These are phyloP conservation scores for Bidens hawaiensis DNA, from an alignment of 140 eudicot genomes.

Conservation along the genomic window DNA sequence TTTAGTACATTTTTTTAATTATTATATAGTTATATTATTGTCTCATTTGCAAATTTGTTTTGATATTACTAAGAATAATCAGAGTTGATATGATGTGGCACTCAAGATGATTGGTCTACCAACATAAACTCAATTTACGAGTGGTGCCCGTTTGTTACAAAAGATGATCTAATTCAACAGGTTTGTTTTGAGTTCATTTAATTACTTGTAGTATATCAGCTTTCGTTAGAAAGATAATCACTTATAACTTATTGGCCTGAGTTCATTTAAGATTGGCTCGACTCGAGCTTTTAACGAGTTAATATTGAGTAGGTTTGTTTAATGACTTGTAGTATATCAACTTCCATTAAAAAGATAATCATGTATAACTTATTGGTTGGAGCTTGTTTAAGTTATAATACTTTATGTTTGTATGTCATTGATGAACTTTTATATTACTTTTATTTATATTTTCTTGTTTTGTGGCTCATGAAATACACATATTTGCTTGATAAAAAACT, in stretches of 20 bases:
- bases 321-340: too few relatives aligned
- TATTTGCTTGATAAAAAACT: too few relatives aligned
- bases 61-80: conserved; percentile 72
- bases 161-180: conserved; percentile 73
- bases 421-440: too few relatives aligned
- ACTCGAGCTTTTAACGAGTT: too few relatives aligned
- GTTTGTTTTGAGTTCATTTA: conserved; percentile 40
- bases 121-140: conserved; percentile 79
- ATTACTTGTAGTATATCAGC: conserved; percentile 7
- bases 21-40: not conserved
- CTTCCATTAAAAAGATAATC: conserved; percentile 72
- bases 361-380: conserved; percentile 79
- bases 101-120: conserved; percentile 75
- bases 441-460: too few relatives aligned
- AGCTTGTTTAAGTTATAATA: too few relatives aligned
- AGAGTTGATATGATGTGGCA: conserved; percentile 63
- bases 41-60: conserved; percentile 69
- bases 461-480: too few relatives aligned
- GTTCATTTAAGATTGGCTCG: too few relatives aligned
- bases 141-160: conserved; percentile 81
- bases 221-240: conserved; percentile 43
- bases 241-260: too few relatives aligned
- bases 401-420: too few relatives aligned
- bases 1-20: too few relatives aligned
- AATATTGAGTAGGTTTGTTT: too few relatives aligned